Conservation (phyloP, 768 basidiomycete species). For the Jaapia argillacea region DNA sequence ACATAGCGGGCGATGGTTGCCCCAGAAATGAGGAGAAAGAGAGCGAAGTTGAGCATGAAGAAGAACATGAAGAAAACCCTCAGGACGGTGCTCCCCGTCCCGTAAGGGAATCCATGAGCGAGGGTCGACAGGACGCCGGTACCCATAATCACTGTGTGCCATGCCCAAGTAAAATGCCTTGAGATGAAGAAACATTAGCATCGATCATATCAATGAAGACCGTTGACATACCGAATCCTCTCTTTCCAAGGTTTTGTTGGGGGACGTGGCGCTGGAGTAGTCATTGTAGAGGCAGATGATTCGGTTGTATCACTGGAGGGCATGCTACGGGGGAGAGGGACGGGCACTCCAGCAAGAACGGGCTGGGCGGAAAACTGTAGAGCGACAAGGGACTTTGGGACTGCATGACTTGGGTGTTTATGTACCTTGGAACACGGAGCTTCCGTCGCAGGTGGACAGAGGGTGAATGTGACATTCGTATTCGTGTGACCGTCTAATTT, state of each 20-base stretch:
- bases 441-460: no score
- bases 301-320: neutral
- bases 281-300: neutral
- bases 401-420: no score
- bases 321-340: neutral
- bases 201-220: neutral
- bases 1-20: conserved; percentile 23
- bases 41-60: conserved; percentile 28
- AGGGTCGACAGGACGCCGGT: conserved; percentile 31
- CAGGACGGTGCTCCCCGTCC: conserved; percentile 21
- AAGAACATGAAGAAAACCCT: conserved; percentile 25
- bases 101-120: conserved; percentile 33
- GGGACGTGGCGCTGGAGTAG: conserved; percentile 1
- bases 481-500: no score
- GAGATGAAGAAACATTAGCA: no score
- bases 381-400: no score
- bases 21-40: conserved; percentile 24
- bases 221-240: conserved; percentile 23
- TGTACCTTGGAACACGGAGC: no score
- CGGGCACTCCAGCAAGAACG: neutral
- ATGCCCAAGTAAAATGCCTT: conserved; percentile 37
- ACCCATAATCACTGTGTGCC: conserved; percentile 39
- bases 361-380: no score
- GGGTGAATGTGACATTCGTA: no score
- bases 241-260: conserved; percentile 26